Percentiles rank a stretch among this genome's conserved stretches.
These are phyloP conservation scores for Nakazawaea populi DNA, from an alignment of 805 yeast species.

Conservation along the genomic window DNA sequence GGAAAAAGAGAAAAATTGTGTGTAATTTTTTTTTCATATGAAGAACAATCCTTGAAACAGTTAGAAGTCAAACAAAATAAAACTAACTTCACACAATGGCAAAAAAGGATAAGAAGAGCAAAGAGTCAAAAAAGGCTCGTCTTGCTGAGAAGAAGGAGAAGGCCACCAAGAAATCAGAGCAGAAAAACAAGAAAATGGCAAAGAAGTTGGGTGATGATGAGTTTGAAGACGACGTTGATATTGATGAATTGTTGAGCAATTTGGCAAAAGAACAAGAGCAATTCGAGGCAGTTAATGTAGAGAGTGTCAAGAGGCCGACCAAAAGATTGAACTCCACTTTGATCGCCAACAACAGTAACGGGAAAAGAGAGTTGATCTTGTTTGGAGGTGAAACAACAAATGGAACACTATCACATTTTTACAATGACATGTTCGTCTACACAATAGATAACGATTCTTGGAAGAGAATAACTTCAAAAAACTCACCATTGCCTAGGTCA, in stretches of 20 bases:
- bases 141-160: conserved; percentile 79
- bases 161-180: conserved; percentile 65
- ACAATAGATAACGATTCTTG: conserved; percentile 74
- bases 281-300: conserved; percentile 65
- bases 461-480: conserved; percentile 74
- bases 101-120: conserved; percentile 75
- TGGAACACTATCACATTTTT: conserved; percentile 54
- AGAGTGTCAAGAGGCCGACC: conserved; percentile 52
- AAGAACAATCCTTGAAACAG: too few species aligned
- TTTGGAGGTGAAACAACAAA: conserved; percentile 83
- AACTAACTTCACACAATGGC: conserved; percentile 49
- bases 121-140: conserved; percentile 88
- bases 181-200: conserved; percentile 67
- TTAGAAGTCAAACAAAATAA: too few species aligned
- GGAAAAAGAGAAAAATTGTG: too few species aligned
- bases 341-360: conserved; percentile 69
- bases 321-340: conserved; percentile 70
- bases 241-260: conserved; percentile 75
- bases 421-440: conserved; percentile 75
- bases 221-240: conserved; percentile 75
- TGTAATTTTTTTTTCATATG: too few species aligned
- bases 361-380: conserved; percentile 68
- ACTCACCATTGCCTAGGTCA: conserved; percentile 87
- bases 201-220: conserved; percentile 75
- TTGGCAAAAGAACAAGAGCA: conserved; percentile 76